A percentile compares a stretch with the other conserved stretches of the same genome.
Evolutionary conservation across 352 stramenopile genomes (phyloP).

Genomic region (Globisporangium paddicum): DNA sequence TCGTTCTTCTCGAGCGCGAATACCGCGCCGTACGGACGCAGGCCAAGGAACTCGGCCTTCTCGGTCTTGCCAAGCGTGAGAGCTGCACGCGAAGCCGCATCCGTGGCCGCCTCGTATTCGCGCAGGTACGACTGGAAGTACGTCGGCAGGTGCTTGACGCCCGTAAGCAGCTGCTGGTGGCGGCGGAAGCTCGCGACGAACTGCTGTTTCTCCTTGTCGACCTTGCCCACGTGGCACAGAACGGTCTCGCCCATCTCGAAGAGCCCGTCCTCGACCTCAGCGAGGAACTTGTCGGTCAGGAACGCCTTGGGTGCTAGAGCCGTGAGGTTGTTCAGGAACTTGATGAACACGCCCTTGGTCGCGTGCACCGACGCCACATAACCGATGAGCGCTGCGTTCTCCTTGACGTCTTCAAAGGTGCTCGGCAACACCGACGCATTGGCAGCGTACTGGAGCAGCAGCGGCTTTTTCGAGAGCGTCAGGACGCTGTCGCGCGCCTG

Average conservation of each 20-base stretch:
- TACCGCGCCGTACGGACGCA: slow-evolving; percentile 82
- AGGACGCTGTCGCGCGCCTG: slow-evolving; percentile 66
- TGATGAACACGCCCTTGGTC: slow-evolving; percentile 81
- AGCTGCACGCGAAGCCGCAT: slow-evolving; percentile 10
- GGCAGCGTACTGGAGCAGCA: slow-evolving; percentile 51
- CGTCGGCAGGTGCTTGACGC: slow-evolving; percentile 29
- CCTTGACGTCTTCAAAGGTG: slow-evolving; percentile 56
- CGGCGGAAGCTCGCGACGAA: slow-evolving; percentile 76
- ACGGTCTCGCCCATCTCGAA: slow-evolving; percentile 88
- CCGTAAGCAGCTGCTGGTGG: slow-evolving; percentile 23
- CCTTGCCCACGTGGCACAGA: slow-evolving; percentile 71
- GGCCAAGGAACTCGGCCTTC: slow-evolving; percentile 78
- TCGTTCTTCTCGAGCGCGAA: slow-evolving; percentile 73
- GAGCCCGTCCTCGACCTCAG: slow-evolving; percentile 57
- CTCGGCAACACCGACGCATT: slow-evolving; percentile 37
- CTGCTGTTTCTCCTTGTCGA: slow-evolving; percentile 71
- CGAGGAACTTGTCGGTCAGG: slow-evolving; percentile 71
- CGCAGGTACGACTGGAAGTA: slow-evolving; percentile 60
- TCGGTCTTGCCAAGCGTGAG: slow-evolving; percentile 66
- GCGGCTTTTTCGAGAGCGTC: slow-evolving; percentile 79
- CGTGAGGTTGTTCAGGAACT: slow-evolving; percentile 86
- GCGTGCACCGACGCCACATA: slow-evolving; percentile 77
- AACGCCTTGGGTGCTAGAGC: slow-evolving; percentile 76
- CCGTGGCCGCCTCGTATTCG: slow-evolving; percentile 18
- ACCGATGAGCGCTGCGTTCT: slow-evolving; percentile 59